Conservation (phyloP, 495 filamentous ascomycete species). For the Trichoderma orchidacearum region DNA sequence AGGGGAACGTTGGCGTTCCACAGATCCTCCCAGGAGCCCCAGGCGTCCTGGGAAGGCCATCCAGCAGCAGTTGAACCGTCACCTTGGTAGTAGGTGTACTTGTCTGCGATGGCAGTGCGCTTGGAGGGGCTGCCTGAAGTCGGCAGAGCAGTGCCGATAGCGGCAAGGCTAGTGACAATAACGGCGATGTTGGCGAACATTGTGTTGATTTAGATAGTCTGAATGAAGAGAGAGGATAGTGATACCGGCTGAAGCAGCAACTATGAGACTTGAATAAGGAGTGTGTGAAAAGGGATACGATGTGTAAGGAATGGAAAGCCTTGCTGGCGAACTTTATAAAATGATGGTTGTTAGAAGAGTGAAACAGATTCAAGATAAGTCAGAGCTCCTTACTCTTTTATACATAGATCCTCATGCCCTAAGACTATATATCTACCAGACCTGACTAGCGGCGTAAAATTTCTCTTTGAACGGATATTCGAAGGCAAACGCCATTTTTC, state of each 20-base stretch:
- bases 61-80: conserved; percentile 8
- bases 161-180: background rate
- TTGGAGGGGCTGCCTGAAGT: background rate
- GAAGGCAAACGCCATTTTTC: background rate
- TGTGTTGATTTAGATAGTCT: background rate
- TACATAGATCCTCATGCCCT: too few species aligned
- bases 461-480: too few species aligned
- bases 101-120: background rate
- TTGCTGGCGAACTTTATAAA: too few species aligned
- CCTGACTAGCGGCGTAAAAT: background rate
- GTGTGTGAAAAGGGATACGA: too few species aligned
- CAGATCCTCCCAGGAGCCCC: conserved; percentile 10
- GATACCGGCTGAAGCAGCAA: too few species aligned
- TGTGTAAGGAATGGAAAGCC: too few species aligned
- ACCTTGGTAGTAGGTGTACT: conserved; percentile 3
- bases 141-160: background rate
- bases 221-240: background rate
- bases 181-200: background rate
- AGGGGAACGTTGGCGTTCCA: conserved; percentile 7
- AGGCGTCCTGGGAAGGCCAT: conserved; percentile 8
- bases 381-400: too few species aligned
- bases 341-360: too few species aligned
- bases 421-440: background rate
- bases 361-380: too few species aligned
- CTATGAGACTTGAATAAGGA: too few species aligned